These are phyloP conservation scores for Penicillium polonicum DNA, from an alignment of 2,329 filamentous ascomycete species.

Conservation along the genomic window DNA sequence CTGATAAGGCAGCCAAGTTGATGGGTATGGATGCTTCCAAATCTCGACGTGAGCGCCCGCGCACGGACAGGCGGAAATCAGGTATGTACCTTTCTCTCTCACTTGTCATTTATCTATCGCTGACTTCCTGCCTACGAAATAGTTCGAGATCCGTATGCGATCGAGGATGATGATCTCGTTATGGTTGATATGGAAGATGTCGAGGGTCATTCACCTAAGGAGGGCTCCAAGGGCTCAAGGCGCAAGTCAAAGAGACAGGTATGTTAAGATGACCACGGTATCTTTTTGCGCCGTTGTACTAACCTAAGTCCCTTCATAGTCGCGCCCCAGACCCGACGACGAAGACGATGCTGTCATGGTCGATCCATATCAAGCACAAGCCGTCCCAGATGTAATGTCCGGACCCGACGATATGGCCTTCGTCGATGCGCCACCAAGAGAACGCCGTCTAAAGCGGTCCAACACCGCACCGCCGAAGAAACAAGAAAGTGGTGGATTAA, in stretches of 20 bases:
- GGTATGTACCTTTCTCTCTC: slow-evolving; percentile 23
- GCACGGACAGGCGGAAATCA: slow-evolving; percentile 53
- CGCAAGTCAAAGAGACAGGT: slow-evolving; percentile 42
- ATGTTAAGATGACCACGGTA: slow-evolving; percentile 1
- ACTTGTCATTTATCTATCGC: neutral
- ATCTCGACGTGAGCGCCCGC: slow-evolving; percentile 46
- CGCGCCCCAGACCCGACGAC: slow-evolving; percentile 33
- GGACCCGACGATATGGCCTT: slow-evolving; percentile 54
- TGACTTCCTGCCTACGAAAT: slow-evolving; percentile 18
- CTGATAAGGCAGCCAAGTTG: slow-evolving; percentile 75
- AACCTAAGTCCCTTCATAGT: slow-evolving; percentile 20
- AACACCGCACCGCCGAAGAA: slow-evolving; percentile 63
- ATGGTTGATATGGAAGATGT: slow-evolving; percentile 55
- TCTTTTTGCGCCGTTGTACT: neutral
- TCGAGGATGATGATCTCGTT: slow-evolving; percentile 63
- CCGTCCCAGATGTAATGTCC: slow-evolving; percentile 45
- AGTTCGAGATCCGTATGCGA: slow-evolving; percentile 58
- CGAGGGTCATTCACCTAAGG: slow-evolving; percentile 32
- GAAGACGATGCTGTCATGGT: slow-evolving; percentile 57
- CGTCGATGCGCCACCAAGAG: slow-evolving; percentile 49
- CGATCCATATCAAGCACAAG: slow-evolving; percentile 49
- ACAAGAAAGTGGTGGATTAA: slow-evolving; percentile 53
- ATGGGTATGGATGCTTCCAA: slow-evolving; percentile 60
- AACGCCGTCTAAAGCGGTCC: slow-evolving; percentile 59
- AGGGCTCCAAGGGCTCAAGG: slow-evolving; percentile 36